These are phyloP conservation scores for Volvox carteri DNA, from an alignment of 163 green algal species.

Conservation along the genomic window DNA sequence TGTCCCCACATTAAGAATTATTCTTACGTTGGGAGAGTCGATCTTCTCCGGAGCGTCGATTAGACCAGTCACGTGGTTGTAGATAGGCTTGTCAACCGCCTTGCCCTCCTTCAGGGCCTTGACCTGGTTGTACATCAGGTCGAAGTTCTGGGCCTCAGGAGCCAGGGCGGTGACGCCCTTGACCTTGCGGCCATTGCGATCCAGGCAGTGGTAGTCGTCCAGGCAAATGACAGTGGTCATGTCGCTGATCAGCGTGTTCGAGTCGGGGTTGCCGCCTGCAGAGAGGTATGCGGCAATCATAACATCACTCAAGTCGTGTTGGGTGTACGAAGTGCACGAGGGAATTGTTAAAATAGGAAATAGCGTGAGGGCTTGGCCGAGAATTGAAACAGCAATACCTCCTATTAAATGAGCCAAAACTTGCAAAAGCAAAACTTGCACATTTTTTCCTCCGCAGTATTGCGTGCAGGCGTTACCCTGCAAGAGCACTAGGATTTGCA, in stretches of 20 bases:
- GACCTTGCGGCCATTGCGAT: slow-evolving; percentile 93
- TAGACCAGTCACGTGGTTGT: slow-evolving; percentile 99
- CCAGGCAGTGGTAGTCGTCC: slow-evolving; percentile 98
- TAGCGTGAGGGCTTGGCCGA: no score
- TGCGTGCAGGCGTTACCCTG: neutral
- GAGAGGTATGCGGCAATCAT: neutral
- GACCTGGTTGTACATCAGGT: slow-evolving; percentile 99
- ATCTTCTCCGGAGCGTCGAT: slow-evolving; percentile 91
- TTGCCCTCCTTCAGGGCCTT: slow-evolving; percentile 98
- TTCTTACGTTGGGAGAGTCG: slow-evolving; percentile 83
- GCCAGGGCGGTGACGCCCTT: slow-evolving; percentile 94
- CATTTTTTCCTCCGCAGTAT: neutral
- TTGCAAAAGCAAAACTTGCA: no score
- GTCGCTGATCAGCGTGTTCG: slow-evolving; percentile 98
- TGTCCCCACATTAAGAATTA: neutral
- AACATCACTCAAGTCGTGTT: neutral
- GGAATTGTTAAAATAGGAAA: no score
- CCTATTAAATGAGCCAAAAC: no score
- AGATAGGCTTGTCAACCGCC: slow-evolving; percentile 98
- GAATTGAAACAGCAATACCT: no score
- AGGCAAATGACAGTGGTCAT: slow-evolving; percentile 99
- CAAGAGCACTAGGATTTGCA: neutral
- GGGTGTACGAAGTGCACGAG: neutral
- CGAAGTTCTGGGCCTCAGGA: slow-evolving; percentile 97
- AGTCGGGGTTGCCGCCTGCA: slow-evolving; percentile 97